These are phyloP conservation scores for Epichloe elymi DNA, from an alignment of 2,329 filamentous ascomycete genomes.

Conservation along the genomic window DNA sequence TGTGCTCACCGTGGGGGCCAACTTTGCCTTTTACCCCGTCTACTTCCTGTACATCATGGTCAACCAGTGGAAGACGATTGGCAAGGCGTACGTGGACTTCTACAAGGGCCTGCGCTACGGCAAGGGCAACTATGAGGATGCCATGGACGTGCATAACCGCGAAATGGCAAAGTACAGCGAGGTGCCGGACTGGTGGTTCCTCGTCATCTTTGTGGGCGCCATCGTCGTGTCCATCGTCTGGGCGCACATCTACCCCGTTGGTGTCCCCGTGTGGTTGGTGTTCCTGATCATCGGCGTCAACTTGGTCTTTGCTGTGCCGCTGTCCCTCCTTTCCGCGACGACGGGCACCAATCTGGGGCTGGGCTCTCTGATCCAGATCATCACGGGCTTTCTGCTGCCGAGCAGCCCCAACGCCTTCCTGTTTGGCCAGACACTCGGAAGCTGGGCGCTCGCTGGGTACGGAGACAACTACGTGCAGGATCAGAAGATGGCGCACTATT, in stretches of 20 bases:
- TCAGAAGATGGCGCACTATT: constrained; percentile 37
- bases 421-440: constrained; percentile 13
- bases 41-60: constrained; percentile 30
- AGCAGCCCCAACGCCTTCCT: constrained; percentile 14
- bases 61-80: constrained; percentile 18
- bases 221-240: constrained; percentile 18
- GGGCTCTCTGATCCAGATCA: constrained; percentile 28
- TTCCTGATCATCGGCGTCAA: constrained; percentile 27
- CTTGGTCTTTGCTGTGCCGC: constrained; percentile 28
- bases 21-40: constrained; percentile 32
- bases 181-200: constrained; percentile 35
- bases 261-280: constrained; percentile 25
- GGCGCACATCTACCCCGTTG: constrained; percentile 15
- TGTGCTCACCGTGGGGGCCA: constrained; percentile 27
- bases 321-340: constrained; percentile 30
- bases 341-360: constrained; percentile 30
- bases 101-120: constrained; percentile 25
- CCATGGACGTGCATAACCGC: constrained; percentile 27
- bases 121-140: constrained; percentile 26
- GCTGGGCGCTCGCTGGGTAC: constrained; percentile 19
- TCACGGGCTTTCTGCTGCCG: constrained; percentile 17
- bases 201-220: constrained; percentile 22
- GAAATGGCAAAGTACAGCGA: constrained; percentile 29
- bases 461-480: constrained; percentile 31
- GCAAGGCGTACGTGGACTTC: constrained; percentile 24